A percentile compares a stretch with the other conserved stretches of the same genome.
Evolutionary conservation across 495 filamentous ascomycete species (phyloP).

Genomic region (Neurospora cerealis): DNA sequence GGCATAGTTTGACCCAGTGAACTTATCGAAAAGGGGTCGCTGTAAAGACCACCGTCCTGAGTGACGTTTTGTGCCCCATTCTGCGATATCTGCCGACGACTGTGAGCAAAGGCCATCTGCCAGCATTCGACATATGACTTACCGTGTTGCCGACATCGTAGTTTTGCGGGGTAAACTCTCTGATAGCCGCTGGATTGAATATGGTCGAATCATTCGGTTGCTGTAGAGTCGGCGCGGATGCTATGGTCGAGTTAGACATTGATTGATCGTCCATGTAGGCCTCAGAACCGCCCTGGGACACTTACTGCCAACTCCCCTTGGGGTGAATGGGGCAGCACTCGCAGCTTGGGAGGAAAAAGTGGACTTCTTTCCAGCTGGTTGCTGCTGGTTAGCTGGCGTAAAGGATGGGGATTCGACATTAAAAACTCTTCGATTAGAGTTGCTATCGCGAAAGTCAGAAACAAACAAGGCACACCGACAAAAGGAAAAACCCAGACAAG

Average conservation of each 20-base stretch:
- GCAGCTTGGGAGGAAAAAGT: conserved; percentile 75
- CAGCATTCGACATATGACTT: conserved; percentile 17
- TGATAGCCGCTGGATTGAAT: conserved; percentile 48
- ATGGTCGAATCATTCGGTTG: conserved; percentile 29
- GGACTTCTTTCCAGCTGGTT: conserved; percentile 44
- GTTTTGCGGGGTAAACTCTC: conserved; percentile 73
- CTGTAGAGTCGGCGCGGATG: conserved; percentile 26
- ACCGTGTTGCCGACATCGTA: conserved; percentile 57
- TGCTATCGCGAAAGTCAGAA: conserved; percentile 20
- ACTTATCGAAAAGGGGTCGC: conserved; percentile 54
- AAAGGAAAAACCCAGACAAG: background rate
- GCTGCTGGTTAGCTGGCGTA: conserved; percentile 55
- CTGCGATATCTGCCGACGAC: conserved; percentile 1
- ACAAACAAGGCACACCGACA: background rate
- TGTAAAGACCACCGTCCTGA: conserved; percentile 22
- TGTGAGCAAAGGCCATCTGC: conserved; percentile 1
- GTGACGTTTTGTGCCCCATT: conserved; percentile 6
- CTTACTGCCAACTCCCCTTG: conserved; percentile 38
- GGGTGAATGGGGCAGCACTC: conserved; percentile 86
- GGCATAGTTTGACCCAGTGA: conserved; percentile 43
- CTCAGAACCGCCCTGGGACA: conserved; percentile 3
- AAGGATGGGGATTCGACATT: conserved; percentile 97
- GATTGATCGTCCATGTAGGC: background rate
- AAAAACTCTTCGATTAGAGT: conserved; percentile 60
- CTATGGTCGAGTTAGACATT: background rate